Conservation (phyloP, 257 asterid genomes). For the Buddleja alternifolia region DNA sequence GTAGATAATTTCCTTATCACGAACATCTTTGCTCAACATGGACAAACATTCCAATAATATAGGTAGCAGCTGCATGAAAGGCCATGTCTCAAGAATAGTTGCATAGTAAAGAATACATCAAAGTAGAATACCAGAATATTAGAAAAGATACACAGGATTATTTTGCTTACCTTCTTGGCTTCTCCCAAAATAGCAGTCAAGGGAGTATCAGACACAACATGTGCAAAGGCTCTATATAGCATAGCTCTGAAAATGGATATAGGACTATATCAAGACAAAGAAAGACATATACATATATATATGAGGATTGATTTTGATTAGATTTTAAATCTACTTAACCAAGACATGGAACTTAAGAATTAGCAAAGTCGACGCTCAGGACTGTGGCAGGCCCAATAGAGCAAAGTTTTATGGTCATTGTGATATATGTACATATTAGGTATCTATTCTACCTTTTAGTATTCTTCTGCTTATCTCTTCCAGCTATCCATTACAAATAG, state of each 20-base stretch:
- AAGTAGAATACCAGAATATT: constrained; percentile 1
- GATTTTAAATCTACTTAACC: background rate
- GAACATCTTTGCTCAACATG: constrained; percentile 52
- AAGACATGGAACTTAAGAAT: constrained; percentile 15
- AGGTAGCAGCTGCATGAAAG: constrained; percentile 75
- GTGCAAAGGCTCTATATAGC: constrained; percentile 75
- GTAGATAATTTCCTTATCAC: constrained; percentile 66
- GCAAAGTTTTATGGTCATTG: background rate
- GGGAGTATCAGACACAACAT: constrained; percentile 77
- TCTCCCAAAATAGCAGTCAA: constrained; percentile 70
- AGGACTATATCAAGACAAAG: constrained; percentile 26
- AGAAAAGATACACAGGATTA: constrained; percentile 21
- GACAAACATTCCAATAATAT: constrained; percentile 68
- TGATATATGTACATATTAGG: background rate
- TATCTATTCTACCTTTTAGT: constrained; percentile 1
- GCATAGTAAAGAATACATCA: constrained; percentile 5
- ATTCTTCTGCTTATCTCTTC: background rate
- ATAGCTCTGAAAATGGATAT: constrained; percentile 60
- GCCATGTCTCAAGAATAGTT: constrained; percentile 29
- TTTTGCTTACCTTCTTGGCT: constrained; percentile 67
- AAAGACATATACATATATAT: constrained; percentile 17
- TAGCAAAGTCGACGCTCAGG: background rate
- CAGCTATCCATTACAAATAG: background rate
- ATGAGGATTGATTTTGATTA: constrained; percentile 11
- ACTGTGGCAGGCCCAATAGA: background rate